Base-by-base conservation (phyloP, 2,329 filamentous ascomycete genomes). In the Cryphonectria carpinicola region DNA sequence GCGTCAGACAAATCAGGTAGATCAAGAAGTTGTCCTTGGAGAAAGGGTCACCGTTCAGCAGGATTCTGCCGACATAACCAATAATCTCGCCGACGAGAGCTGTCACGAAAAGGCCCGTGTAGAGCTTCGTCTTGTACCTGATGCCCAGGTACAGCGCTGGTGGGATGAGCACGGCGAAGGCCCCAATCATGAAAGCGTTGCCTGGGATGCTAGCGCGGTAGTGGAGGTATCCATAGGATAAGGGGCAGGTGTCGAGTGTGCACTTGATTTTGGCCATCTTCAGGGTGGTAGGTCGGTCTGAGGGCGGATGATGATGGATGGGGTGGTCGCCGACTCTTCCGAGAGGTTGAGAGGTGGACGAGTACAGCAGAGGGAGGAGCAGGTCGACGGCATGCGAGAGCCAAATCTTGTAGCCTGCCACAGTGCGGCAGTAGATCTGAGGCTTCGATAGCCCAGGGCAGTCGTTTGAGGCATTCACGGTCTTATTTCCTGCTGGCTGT, bases 1-100 rank as follows among this genome's bases (percentile, higher is more conserved):
- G 39, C 11, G 63, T 65, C 41, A 65, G 43, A 35, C 63, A 65
- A 14, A 65, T 65, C n/a, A 49, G 66, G 6, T 49, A 61, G 19
- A 64, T 39, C 19, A 68, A 41, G 19, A 64, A 52, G 41, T 63
- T 63, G 39, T 54, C 28, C 41, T 41, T 62, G 4, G 32, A 89
- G 78, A 82, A 85, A 0, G 81, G 80, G 69, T 85, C 81, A 32
- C 81, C 66, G 56, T 83, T 78, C 22, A 82, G 76, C 74, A 83
- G 66, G 22, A 85, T 77, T 4, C 85, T 77, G 3, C 83, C 85
- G 3, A 79, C 76, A 71, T 87, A 87, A 17, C 85, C 85, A 43
- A 86, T 73, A 3, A 85, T 79, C 73, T 87, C 85, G 32, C 81
- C 75, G 1, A 81, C 74, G 70, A 81, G 83, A n/a, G 83, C 85